Percentiles rank a stretch among this genome's conserved stretches.
These are phyloP conservation scores for Leccinum uliginosum DNA, from an alignment of 768 basidiomycete genomes.

Conservation along the genomic window DNA sequence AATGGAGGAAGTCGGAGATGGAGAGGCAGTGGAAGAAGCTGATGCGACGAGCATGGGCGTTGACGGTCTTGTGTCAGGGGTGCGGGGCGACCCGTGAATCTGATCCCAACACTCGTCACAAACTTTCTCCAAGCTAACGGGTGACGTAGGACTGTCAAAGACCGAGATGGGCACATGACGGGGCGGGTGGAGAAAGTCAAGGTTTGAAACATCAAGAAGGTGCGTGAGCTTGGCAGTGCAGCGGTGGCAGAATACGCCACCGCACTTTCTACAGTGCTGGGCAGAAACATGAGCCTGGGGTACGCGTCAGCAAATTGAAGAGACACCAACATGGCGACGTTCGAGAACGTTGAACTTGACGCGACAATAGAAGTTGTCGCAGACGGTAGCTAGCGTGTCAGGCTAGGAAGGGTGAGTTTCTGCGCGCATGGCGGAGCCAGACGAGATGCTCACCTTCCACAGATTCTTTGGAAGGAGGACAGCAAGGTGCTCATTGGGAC, in stretches of 20 bases:
- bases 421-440: neutral
- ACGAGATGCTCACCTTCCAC: constrained; percentile 59
- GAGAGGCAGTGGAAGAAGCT: constrained; percentile 26
- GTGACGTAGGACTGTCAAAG: constrained; percentile 58
- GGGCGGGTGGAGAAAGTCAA: constrained; percentile 69
- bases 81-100: constrained; percentile 52
- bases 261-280: constrained; percentile 83
- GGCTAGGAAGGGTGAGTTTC: constrained; percentile 38
- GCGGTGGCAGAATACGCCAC: constrained; percentile 65
- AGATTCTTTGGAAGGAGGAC: constrained; percentile 63
- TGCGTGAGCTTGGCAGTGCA: constrained; percentile 59
- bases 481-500: constrained; percentile 69
- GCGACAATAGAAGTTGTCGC: constrained; percentile 74
- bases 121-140: constrained; percentile 55
- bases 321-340: constrained; percentile 63
- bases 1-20: constrained; percentile 33
- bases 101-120: constrained; percentile 78
- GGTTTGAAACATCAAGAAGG: constrained; percentile 69
- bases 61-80: constrained; percentile 36
- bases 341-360: constrained; percentile 63
- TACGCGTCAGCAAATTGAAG: neutral
- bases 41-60: constrained; percentile 37
- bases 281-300: constrained; percentile 18
- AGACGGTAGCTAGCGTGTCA: constrained; percentile 55
- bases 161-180: constrained; percentile 54